A percentile compares a stretch with the other conserved stretches of the same genome.
These are phyloP conservation scores for Penicillium sp. DNA, from an alignment of 2,329 filamentous ascomycete species.

Conservation along the genomic window DNA sequence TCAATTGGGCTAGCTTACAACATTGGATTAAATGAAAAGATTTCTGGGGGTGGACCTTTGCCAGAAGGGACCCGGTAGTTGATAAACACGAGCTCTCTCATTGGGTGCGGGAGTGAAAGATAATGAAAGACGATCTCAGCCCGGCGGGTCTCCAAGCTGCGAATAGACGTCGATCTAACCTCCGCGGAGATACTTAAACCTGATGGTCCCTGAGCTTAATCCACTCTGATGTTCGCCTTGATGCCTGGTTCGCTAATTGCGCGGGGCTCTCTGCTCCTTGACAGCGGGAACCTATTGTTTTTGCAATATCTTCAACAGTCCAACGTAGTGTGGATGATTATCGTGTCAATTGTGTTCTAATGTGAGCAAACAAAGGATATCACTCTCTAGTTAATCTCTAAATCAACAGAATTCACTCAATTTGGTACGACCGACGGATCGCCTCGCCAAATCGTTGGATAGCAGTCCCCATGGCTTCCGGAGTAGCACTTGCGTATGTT, in stretches of 20 bases:
- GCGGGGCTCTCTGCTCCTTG: no score
- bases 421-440: neutral
- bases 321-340: neutral
- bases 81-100: constrained; percentile 27
- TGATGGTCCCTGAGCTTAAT: neutral
- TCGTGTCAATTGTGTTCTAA: neutral
- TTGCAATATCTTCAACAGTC: neutral
- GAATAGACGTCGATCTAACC: constrained; percentile 6
- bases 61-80: constrained; percentile 4
- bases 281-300: no score
- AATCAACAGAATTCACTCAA: neutral
- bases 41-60: neutral
- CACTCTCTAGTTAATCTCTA: neutral
- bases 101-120: constrained; percentile 25
- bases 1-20: neutral
- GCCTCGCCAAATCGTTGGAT: neutral
- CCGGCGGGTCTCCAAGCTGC: constrained; percentile 2
- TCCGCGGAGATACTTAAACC: constrained; percentile 28
- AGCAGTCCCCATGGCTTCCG: neutral
- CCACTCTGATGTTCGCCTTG: neutral
- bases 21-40: neutral
- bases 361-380: neutral
- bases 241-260: neutral
- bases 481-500: neutral
- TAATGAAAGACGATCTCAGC: constrained; percentile 1